A percentile compares a stretch with the other conserved stretches of the same genome.
phyloP scores from a whole-genome alignment of 306 rosid species.

The Gastrolobium bilobum region DNA sequence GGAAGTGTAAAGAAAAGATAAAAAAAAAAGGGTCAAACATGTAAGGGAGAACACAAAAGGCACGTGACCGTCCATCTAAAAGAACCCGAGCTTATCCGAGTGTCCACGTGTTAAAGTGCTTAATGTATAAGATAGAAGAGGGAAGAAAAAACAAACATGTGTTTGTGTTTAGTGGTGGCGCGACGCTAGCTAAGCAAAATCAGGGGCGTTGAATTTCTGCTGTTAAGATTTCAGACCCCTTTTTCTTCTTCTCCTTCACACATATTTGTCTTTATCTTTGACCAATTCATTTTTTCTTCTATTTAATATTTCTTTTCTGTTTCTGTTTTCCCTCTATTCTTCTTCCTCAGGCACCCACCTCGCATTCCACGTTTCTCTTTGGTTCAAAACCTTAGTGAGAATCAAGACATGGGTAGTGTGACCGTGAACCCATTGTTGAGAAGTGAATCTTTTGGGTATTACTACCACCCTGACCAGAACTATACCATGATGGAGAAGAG shows the following conservation, averaged over 20 bases:
- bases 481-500: conserved; percentile 77
- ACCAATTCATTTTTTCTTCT: neutral
- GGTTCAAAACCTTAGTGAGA: conserved; percentile 42
- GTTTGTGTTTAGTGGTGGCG: conserved; percentile 55
- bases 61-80: conserved; percentile 62
- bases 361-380: neutral
- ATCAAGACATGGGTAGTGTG: conserved; percentile 42
- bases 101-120: conserved; percentile 60
- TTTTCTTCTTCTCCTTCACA: conserved; percentile 1
- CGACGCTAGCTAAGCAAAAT: conserved; percentile 45
- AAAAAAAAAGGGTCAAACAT: neutral
- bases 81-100: conserved; percentile 31
- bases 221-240: neutral
- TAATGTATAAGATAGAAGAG: neutral
- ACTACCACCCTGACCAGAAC: conserved; percentile 54
- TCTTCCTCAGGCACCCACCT: neutral
- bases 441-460: conserved; percentile 58
- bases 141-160: neutral
- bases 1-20: neutral
- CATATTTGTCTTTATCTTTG: neutral
- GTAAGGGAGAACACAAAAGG: conserved; percentile 48
- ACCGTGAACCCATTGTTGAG: conserved; percentile 56
- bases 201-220: conserved; percentile 50
- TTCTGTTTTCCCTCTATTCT: neutral
- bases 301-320: neutral